Percentiles rank a stretch among this genome's conserved stretches.
Conservation (phyloP, 73 alveolate genomes). For the Stentor coeruleus region DNA sequence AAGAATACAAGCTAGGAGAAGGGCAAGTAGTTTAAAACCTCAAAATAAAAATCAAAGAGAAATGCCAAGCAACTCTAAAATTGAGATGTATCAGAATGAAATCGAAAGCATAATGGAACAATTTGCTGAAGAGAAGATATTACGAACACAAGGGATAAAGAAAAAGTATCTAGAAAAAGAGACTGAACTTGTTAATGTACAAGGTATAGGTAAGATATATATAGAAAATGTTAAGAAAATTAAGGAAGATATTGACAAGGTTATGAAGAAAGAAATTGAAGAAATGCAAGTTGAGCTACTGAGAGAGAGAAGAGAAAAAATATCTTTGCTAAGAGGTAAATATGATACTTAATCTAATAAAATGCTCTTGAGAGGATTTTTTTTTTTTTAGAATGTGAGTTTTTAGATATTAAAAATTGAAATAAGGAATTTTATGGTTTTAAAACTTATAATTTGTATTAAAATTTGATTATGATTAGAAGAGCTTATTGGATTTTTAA, state of each 20-base stretch:
- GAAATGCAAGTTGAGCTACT: not conserved
- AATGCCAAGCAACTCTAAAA: not conserved
- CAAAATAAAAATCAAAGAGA: not conserved
- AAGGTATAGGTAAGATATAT: not conserved
- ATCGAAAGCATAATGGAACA: slow-evolving; percentile 14
- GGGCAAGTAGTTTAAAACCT: slow-evolving; percentile 6
- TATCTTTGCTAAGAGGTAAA: not conserved
- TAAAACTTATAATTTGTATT: too few species aligned
- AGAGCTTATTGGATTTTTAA: too few species aligned
- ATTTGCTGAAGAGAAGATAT: slow-evolving; percentile 6
- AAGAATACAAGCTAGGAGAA: slow-evolving; percentile 7
- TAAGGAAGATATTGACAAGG: not conserved
- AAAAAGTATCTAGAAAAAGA: not conserved
- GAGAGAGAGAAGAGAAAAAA: not conserved
- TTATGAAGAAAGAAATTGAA: not conserved
- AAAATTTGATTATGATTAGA: too few species aligned
- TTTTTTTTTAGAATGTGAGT: too few species aligned
- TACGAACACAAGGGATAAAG: not conserved
- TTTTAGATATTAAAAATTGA: too few species aligned
- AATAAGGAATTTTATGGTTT: too few species aligned
- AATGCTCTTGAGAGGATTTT: too few species aligned
- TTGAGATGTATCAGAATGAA: slow-evolving; percentile 15
- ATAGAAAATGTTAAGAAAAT: not conserved
- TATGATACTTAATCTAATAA: not conserved
- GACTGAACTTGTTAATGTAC: not conserved